Conservation (phyloP, 441 rosid genomes). For the Mallotus repandus region DNA sequence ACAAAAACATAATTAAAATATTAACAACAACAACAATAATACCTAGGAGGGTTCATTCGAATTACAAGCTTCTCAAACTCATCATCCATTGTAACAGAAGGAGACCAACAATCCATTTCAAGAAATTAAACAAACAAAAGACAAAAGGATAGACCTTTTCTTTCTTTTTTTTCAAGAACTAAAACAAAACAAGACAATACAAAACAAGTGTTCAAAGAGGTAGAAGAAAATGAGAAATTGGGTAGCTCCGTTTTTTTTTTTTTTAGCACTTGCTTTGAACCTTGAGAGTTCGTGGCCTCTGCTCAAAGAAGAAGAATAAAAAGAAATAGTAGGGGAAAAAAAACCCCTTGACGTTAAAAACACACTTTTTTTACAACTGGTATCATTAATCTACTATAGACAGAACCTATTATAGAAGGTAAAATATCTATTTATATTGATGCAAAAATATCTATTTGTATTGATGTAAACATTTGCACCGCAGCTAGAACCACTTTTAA, state of each 20-base stretch:
- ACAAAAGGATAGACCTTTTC: not conserved
- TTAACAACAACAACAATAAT: not conserved
- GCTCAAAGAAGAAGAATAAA: no score
- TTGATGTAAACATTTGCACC: no score
- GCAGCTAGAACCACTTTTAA: no score
- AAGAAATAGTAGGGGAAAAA: no score
- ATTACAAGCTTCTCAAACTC: slow-evolving; percentile 73
- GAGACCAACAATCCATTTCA: slow-evolving; percentile 63
- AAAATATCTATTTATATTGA: no score
- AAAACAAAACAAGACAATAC: not conserved
- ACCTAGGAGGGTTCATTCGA: slow-evolving; percentile 84
- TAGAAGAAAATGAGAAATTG: not conserved
- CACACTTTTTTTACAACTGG: no score
- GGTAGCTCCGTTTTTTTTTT: not conserved
- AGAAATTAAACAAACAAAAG: not conserved
- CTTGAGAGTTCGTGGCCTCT: slow-evolving; percentile 26
- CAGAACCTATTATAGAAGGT: no score
- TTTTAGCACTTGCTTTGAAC: slow-evolving; percentile 3
- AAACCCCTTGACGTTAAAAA: no score
- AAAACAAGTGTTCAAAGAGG: not conserved
- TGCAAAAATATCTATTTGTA: no score
- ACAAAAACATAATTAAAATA: not conserved
- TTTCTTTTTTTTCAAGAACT: no score
- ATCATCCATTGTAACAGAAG: slow-evolving; percentile 49
- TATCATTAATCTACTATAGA: no score